These are phyloP conservation scores for Rhodotorula sp. DNA, from an alignment of 1,284 basidiomycete genomes.

Conservation along the genomic window DNA sequence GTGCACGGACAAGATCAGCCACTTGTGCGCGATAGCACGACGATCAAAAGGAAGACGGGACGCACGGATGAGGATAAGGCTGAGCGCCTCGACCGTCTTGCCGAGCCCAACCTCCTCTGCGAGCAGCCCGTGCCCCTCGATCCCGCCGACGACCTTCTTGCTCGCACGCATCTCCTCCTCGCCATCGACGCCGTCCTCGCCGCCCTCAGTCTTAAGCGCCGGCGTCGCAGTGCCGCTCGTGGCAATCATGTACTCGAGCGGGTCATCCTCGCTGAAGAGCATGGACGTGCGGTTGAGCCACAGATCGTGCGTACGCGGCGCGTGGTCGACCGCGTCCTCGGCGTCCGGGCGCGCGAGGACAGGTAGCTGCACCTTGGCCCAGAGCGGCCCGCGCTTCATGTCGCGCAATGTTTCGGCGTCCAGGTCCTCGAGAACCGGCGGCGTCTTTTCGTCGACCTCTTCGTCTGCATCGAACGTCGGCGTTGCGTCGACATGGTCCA, in stretches of 20 bases:
- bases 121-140: constrained; percentile 31
- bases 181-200: not conserved
- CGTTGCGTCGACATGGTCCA: not conserved
- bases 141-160: constrained; percentile 3
- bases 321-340: not conserved
- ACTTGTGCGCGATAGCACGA: not conserved
- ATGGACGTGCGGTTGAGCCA: constrained; percentile 37
- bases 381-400: constrained; percentile 34
- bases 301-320: not conserved
- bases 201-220: constrained; percentile 4
- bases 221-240: constrained; percentile 28
- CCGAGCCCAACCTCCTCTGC: constrained; percentile 53
- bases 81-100: constrained; percentile 52
- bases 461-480: not conserved
- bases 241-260: not conserved
- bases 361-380: constrained; percentile 23
- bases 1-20: not conserved
- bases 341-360: not conserved
- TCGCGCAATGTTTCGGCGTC: not conserved
- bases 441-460: constrained; percentile 4
- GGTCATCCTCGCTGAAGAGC: constrained; percentile 37
- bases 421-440: constrained; percentile 20
- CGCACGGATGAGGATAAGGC: constrained; percentile 47
- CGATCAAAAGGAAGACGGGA: not conserved
- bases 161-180: not conserved